Evolutionary conservation across 176 grass and related monocot species (phyloP), one percentile per base, ranked within the genome.

Genomic region (Metroxylon sagu): DNA sequence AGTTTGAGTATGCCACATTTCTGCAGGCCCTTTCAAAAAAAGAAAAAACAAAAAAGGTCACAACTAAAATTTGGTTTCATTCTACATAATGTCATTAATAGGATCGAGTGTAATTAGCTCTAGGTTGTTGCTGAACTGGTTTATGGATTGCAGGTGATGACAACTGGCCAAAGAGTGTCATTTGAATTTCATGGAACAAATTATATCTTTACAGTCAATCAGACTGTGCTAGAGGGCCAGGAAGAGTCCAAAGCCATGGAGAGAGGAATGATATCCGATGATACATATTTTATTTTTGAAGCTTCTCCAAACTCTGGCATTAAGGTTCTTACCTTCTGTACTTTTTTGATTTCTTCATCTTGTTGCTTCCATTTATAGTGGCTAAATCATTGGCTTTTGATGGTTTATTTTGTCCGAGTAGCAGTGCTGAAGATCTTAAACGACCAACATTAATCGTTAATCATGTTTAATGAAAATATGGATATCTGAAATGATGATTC

Each of bases 101-200:
- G 35, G 35, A 43, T 43, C 10, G 8, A 43, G 35, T 43, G 35
- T 43, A 12, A 14, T 43, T 14, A 43, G 35, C 1, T 43, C 12
- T 43, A 43, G 35, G 8, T 43, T 43, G 12, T 7, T 43, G 35
- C 8, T 43, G 35, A 43, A 43, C 35, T 25, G 18, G 3, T 21
- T 29, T 71, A 21, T 67, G 23, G 43, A 2, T 43, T 43, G 35
- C 65, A 98, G 93, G 76, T 89, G 52, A 61, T 98, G 93, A 92
- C 88, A 67, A 50, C 64, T 55, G 93, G 87, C 56, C 93, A 98
- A 92, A 91, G 76, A 50, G 87, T 80, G 54, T 77, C 84, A 27
- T 98, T 92, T 68, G 93, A 98, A 80, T 92, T 98, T 85, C 85
- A 56, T 80, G 93, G 93, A 67, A 98, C 88, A 71, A 98, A 92